Percentiles rank a stretch among this genome's conserved stretches.
phyloP scores from a whole-genome alignment of 2,329 filamentous ascomycete species.

The Colletotrichum sojae region DNA sequence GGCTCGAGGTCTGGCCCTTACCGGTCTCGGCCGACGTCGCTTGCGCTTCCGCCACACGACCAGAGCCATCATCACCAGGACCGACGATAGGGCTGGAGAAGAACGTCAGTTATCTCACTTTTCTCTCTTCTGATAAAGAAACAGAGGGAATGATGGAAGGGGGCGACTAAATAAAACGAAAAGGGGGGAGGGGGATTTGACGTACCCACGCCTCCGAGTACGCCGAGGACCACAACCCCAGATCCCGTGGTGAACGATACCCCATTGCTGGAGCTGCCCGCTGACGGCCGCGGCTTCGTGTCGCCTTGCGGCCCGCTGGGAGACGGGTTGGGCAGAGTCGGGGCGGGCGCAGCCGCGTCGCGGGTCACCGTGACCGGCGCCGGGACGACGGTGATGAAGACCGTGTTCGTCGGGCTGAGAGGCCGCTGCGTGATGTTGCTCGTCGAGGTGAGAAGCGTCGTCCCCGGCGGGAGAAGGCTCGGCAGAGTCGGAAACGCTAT shows the following conservation, averaged over 20 bases:
- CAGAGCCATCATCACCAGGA: no score
- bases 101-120: no score
- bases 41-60: no score
- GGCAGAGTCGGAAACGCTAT: background rate
- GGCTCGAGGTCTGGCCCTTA: no score
- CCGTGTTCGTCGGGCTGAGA: conserved; percentile 5
- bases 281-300: background rate
- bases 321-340: background rate
- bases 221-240: background rate
- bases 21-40: no score
- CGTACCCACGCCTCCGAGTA: no score
- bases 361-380: background rate
- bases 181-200: no score
- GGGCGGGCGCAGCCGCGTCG: background rate
- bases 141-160: no score
- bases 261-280: background rate
- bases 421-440: background rate
- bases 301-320: background rate
- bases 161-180: no score
- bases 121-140: no score
- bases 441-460: background rate
- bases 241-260: background rate
- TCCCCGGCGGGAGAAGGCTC: background rate
- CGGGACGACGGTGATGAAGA: conserved; percentile 1
- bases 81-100: no score